Percentiles rank a stretch among this genome's conserved stretches.
Evolutionary conservation across 768 basidiomycete species (phyloP).

Genomic region (Termitomyces eurrhizus): DNA sequence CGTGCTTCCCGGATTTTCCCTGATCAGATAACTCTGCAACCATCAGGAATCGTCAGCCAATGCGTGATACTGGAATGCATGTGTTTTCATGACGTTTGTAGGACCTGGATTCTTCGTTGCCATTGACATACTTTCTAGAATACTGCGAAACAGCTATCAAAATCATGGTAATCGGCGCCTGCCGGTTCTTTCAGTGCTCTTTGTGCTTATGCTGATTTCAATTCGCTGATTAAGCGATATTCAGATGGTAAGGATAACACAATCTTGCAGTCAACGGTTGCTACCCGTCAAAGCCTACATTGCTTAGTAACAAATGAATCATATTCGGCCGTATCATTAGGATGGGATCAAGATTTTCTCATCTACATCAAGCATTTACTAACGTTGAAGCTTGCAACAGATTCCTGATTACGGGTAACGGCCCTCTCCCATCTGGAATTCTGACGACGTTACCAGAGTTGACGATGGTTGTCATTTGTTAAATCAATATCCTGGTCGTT

Average conservation of each 20-base stretch:
- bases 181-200: background rate
- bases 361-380: too few species aligned
- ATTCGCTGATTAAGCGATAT: background rate
- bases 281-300: background rate
- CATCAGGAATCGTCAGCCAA: background rate
- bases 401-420: background rate
- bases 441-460: background rate
- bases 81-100: too few species aligned
- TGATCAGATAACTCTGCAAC: background rate
- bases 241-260: background rate
- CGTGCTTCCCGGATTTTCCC: background rate
- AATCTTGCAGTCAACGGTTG: background rate
- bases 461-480: background rate
- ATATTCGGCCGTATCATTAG: background rate
- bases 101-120: background rate
- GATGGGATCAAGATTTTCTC: background rate
- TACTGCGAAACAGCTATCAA: too few species aligned
- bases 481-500: background rate
- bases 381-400: background rate
- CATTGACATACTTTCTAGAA: background rate
- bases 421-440: background rate
- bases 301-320: background rate
- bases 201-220: background rate
- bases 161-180: too few species aligned
- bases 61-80: background rate